Evolutionary conservation across 2,329 filamentous ascomycete species (phyloP), one percentile per base, ranked within the genome.

Genomic region (Fulvia fulva): DNA sequence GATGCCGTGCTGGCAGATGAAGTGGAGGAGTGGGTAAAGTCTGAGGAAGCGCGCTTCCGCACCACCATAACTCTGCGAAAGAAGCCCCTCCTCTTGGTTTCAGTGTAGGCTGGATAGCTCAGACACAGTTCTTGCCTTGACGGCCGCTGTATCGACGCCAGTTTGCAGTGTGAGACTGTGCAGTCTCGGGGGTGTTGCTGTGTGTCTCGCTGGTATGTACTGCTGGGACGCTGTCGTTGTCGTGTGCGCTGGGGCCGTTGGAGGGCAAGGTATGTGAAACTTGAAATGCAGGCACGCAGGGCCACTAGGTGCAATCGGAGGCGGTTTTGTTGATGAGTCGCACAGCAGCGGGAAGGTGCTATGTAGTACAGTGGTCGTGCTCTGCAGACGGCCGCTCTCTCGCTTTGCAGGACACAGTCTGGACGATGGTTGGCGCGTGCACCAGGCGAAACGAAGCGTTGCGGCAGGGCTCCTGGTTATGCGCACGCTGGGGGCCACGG

Each of bases 121-220:
- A n/a, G n/a, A 65, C 53, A 68, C 64, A 68, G 61, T 55, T 61
- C 62, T 63, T 66, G 67, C 66, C 66, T 63, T 63, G 66, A 64
- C 51, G 68, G 67, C 64, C 62, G 63, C 58, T 68, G 68, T 66
- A 68, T 64, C 45, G 68, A 70, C 64, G 69, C 68, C 69, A 71
- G 68, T 63, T 70, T 70, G 69, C 55, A 62, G 46, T 50, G 64
- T 64, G 66, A 66, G 63, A 65, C 66, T 51, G 32, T 21, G 7
- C 9, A 32, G 63, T 64, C 65, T 64, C 65, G 46, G 53, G 46
- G n/a, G 23, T 34, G 49, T 25, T 60, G 56, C 46, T 57, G 57
- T 50, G 55, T 59, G 58, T 56, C 50, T 58, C 22, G 26, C 23
- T 21, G 37, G n/a, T 21, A 5, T 23, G 44, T 9, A 16, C 6